These are phyloP conservation scores for Podila horticola DNA, from an alignment of 192 early-diverging fungal genomes.

Conservation along the genomic window DNA sequence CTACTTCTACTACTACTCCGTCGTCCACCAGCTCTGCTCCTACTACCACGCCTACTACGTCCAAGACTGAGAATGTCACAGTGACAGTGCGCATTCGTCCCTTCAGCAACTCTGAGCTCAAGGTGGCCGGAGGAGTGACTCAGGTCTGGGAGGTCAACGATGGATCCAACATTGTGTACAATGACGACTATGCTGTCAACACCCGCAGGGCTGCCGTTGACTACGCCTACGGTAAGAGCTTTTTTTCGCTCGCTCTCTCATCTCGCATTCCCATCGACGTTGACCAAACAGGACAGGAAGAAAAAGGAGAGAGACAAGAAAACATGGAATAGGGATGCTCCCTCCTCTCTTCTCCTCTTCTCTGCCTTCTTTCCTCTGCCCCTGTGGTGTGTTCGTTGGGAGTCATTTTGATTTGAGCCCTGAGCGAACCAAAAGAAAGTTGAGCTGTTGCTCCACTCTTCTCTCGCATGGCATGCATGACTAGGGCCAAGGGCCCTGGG, in stretches of 20 bases:
- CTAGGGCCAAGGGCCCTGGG: too few relatives aligned
- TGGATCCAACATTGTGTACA: conserved; percentile 26
- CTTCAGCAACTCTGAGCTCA: conserved; percentile 67
- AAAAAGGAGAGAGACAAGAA: not conserved
- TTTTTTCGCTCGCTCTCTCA: not conserved
- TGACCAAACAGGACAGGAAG: not conserved
- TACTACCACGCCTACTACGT: not conserved
- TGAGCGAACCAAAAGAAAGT: too few relatives aligned
- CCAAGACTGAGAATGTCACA: conserved; percentile 64
- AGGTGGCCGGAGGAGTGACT: conserved; percentile 53
- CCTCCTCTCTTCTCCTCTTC: not conserved
- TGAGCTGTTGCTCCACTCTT: not conserved
- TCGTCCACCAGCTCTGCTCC: not conserved
- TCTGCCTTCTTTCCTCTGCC: not conserved
- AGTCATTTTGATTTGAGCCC: too few relatives aligned
- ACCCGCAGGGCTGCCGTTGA: conserved; percentile 39
- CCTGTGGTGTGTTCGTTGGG: too few relatives aligned
- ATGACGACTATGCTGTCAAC: conserved; percentile 39
- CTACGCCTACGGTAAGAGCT: conserved; percentile 53
- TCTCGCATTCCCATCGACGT: not conserved
- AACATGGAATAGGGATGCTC: not conserved
- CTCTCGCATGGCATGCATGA: not conserved
- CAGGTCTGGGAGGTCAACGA: conserved; percentile 54
- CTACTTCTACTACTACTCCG: not conserved
- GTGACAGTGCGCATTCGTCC: conserved; percentile 82